Evolutionary conservation across 148 eudicot species (phyloP), one percentile per base, ranked within the genome.

Genomic region (Rhododendron ovatum): DNA sequence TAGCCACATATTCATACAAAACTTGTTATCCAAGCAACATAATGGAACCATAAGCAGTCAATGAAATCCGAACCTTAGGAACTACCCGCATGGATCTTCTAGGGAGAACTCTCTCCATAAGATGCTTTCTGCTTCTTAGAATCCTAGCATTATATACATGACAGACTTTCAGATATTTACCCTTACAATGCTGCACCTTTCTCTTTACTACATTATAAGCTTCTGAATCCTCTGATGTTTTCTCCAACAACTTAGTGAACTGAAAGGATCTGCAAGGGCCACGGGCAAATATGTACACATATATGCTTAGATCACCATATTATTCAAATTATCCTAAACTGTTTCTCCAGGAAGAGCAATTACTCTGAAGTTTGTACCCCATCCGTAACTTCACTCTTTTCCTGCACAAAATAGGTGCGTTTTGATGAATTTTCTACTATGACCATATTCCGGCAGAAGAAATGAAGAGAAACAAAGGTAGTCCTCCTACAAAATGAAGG

Each of bases 61-160:
- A 74, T 41, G 47, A 57, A 86, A 77, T 83, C 81, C 65, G 59
- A 80, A 90, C 92, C 92, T 87, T 90, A 78, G 88, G 20, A 80
- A 85, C 82, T 26, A 90, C 86, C 77, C 92, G 90, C 86, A 78
- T 83, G 87, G 92, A 82, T 83, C 88, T 87, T 84, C 91, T 90
- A 48, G 87, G 87, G 85, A 76, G 85, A 48, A 48, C 87, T 85
- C 88, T 83, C 77, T 86, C 86, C 79, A 71, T 26, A 80, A 86
- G 86, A 51, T 55, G 89, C 77, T 78, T 87, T 53, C 90, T 82
- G 75, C 89, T 88, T 81, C 91, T 87, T 82, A 83, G 67, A 86
- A 74, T 61, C 85, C 76, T 89, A 7, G 81, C 86, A 82, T 87
- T 88, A 81, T 57, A 30, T 85, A 85, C 76, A 24, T 17, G 71